A percentile compares a stretch with the other conserved stretches of the same genome.
Conservation (phyloP, 2,329 filamentous ascomycete species). For the Tolypocladium nubicola region DNA sequence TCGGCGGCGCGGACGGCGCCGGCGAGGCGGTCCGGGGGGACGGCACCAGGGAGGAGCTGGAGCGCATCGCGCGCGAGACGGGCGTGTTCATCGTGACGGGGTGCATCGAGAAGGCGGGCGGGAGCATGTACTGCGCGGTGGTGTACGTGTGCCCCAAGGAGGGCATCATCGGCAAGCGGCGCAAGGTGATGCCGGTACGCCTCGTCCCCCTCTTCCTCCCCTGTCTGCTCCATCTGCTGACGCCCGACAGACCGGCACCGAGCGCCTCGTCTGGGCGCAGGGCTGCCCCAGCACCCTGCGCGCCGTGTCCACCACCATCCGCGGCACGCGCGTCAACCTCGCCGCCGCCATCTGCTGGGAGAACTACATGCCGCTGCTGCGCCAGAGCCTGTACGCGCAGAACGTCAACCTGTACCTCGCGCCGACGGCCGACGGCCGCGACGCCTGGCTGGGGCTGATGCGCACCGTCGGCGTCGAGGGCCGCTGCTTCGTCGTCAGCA, state of each 20-base stretch:
- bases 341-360: slow-evolving; percentile 93
- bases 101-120: slow-evolving; percentile 67
- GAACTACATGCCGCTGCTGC: slow-evolving; percentile 85
- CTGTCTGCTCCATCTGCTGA: background rate
- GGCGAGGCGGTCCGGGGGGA: slow-evolving; percentile 28
- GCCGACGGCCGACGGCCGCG: slow-evolving; percentile 76
- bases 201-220: background rate
- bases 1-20: slow-evolving; percentile 20
- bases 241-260: slow-evolving; percentile 53
- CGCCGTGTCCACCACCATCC: slow-evolving; percentile 70
- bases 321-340: slow-evolving; percentile 68
- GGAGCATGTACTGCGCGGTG: slow-evolving; percentile 73
- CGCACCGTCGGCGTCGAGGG: slow-evolving; percentile 73
- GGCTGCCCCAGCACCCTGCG: slow-evolving; percentile 68
- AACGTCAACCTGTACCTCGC: slow-evolving; percentile 89
- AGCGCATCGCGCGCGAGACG: slow-evolving; percentile 63
- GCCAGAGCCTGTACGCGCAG: slow-evolving; percentile 76
- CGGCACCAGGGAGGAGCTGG: slow-evolving; percentile 68
- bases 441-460: slow-evolving; percentile 77
- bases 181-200: slow-evolving; percentile 82
- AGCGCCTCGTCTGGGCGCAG: slow-evolving; percentile 82
- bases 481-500: slow-evolving; percentile 72
- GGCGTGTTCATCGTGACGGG: slow-evolving; percentile 77
- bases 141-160: slow-evolving; percentile 69
- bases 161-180: slow-evolving; percentile 71